Conservation (phyloP, 306 rosid genomes). For the Styphnolobium japonicum region DNA sequence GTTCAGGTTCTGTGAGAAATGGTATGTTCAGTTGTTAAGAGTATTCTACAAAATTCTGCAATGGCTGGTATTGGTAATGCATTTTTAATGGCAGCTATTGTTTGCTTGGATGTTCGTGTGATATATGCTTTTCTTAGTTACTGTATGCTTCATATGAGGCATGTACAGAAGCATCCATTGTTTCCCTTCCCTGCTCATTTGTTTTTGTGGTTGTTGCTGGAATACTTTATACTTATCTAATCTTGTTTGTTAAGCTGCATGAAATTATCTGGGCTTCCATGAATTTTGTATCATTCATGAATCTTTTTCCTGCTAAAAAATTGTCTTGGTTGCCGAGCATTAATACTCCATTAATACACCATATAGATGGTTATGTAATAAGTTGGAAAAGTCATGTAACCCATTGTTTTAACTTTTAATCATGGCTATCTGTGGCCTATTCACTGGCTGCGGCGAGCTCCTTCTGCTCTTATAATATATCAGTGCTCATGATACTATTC, state of each 20-base stretch:
- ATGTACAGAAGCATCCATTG: not conserved
- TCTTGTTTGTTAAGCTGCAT: no score
- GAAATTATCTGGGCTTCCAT: no score
- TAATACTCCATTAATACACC: not conserved
- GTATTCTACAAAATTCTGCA: not conserved
- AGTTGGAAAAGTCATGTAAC: not conserved
- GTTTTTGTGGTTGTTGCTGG: no score
- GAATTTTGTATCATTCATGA: no score
- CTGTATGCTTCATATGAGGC: not conserved
- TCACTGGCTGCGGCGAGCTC: not conserved
- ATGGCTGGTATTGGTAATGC: not conserved
- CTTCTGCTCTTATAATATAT: not conserved
- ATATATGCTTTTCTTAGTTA: not conserved
- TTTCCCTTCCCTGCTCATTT: no score
- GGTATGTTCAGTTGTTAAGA: conserved; percentile 45
- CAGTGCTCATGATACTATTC: not conserved
- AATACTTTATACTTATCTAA: no score
- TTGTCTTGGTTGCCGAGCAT: no score
- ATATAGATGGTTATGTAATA: not conserved
- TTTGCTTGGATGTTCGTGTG: conserved; percentile 5
- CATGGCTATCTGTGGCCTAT: not conserved
- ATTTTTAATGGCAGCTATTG: conserved; percentile 8
- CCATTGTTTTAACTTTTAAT: not conserved
- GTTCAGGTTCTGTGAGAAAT: conserved; percentile 72
- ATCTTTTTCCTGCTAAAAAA: no score